Evolutionary conservation across 2,329 filamentous ascomycete genomes (phyloP), one percentile per base, ranked within the genome.

Genomic region (Graphium sp.): DNA sequence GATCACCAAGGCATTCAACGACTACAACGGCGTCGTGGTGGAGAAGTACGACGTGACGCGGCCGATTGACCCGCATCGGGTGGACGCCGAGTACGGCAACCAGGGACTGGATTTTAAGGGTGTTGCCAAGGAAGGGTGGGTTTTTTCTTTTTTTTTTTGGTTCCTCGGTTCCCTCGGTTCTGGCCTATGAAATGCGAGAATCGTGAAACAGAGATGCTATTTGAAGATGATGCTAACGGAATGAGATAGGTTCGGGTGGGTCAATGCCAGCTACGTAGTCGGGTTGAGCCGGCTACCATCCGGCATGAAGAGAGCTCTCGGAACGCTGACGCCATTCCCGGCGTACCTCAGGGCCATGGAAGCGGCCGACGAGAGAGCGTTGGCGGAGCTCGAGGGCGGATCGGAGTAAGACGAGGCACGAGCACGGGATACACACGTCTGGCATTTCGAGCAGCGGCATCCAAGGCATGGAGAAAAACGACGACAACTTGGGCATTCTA

Each of bases 1-100:
- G 87, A 84, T 94, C 44, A 94, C 83, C 33, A 94, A 92, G 55
- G 85, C 89, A 1, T 95, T 95, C 56, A 85, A 94, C 35, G 87
- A 98, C 50, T 95, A 87, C 62, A 95, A 95, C 47, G 89, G 89
- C 22, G 84, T 94, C 7, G 87, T 98, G 2, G 89, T 95, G 5
- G 89, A 98, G 55, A 98, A 98, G 58, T 98, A 98, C 57, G 82
- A 98, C 52, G 89, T 98, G 34, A 95, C 87, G 13, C 63, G 82
- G 32, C 75, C 79, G 5, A 73, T 85, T 32, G 85, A 93, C 44
- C 85, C 89, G 21, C 89, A 95, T 54, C 76, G 80, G 36, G 89
- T 95, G 9, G 83, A 91, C 50, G 89, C 87, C 33, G 89, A 98
- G 55, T 98, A 98, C 47, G 89, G 89, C 6, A 98, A 98, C 52